A percentile compares a stretch with the other conserved stretches of the same genome.
Evolutionary conservation across 2,329 filamentous ascomycete genomes (phyloP).

Genomic region (Calonectria pteridis): DNA sequence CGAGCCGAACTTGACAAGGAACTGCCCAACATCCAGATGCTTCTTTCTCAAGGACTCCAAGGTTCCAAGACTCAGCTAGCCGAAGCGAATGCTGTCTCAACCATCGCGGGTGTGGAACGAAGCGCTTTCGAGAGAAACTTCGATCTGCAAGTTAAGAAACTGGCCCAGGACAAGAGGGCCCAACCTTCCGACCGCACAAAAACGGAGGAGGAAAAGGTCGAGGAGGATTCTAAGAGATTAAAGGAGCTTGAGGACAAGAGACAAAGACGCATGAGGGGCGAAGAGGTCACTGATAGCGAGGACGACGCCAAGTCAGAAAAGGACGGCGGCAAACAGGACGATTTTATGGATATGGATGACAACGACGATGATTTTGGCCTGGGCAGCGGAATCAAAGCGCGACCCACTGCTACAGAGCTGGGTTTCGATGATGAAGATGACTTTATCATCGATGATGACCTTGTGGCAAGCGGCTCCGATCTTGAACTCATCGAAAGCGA

Average conservation of each 20-base stretch:
- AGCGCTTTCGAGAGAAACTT: constrained; percentile 86
- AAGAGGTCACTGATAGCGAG: constrained; percentile 76
- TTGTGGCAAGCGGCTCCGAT: constrained; percentile 85
- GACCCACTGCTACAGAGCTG: constrained; percentile 70
- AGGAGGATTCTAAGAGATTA: constrained; percentile 81
- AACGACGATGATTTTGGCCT: constrained; percentile 71
- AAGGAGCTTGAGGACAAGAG: constrained; percentile 87
- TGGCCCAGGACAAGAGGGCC: constrained; percentile 87
- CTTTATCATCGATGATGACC: constrained; percentile 89
- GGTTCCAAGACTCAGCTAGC: constrained; percentile 49
- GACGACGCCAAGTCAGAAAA: constrained; percentile 61
- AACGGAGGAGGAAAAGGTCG: constrained; percentile 87
- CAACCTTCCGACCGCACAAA: constrained; percentile 89
- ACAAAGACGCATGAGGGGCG: constrained; percentile 87
- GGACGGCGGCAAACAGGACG: constrained; percentile 51
- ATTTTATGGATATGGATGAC: constrained; percentile 52
- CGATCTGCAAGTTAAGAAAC: constrained; percentile 83
- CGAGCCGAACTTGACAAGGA: constrained; percentile 88
- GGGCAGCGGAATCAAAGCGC: constrained; percentile 68
- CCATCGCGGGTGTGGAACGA: constrained; percentile 69
- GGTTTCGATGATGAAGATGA: constrained; percentile 95
- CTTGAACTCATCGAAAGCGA: constrained; percentile 69
- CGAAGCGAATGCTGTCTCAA: constrained; percentile 40
- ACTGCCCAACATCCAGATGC: constrained; percentile 78
- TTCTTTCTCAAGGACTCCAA: constrained; percentile 69